Evolutionary conservation across 768 basidiomycete genomes (phyloP).

Genomic region (Phlegmacium glaucopus): DNA sequence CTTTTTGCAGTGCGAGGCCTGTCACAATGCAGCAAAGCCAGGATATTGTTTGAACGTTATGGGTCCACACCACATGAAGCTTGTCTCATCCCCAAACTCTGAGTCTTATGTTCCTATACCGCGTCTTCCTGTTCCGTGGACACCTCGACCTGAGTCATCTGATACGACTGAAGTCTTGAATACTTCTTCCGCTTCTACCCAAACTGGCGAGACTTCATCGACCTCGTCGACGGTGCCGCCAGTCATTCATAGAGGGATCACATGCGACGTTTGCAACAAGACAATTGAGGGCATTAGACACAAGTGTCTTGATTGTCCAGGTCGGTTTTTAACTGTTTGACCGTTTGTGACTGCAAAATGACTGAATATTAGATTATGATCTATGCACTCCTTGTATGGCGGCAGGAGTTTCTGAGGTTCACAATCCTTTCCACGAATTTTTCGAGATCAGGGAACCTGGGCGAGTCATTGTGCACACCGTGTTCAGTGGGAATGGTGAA

Average conservation of each 20-base stretch:
- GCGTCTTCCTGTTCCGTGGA: conserved; percentile 11
- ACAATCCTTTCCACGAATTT: conserved; percentile 69
- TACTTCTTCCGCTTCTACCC: neutral
- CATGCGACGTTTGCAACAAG: conserved; percentile 62
- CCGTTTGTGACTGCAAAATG: neutral
- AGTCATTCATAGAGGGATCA: conserved; percentile 53
- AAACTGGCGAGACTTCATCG: no score
- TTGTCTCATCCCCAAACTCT: conserved; percentile 2
- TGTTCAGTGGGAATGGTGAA: conserved; percentile 41
- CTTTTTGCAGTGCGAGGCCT: conserved; percentile 29
- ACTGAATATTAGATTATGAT: conserved; percentile 55
- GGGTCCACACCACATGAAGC: conserved; percentile 28
- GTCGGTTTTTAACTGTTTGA: conserved; percentile 32
- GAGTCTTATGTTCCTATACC: conserved; percentile 11
- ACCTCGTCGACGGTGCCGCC: conserved; percentile 12
- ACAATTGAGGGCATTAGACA: conserved; percentile 65
- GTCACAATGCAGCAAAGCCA: conserved; percentile 17
- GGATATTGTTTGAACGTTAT: conserved; percentile 26
- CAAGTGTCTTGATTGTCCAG: conserved; percentile 77
- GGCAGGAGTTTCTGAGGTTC: conserved; percentile 44
- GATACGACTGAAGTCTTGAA: conserved; percentile 1
- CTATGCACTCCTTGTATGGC: conserved; percentile 59
- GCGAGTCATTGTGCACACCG: conserved; percentile 61
- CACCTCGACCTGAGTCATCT: conserved; percentile 4
- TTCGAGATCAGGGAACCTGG: conserved; percentile 66